Conservation (phyloP, 2,329 filamentous ascomycete species). For the Colletotrichum cuscutae region DNA sequence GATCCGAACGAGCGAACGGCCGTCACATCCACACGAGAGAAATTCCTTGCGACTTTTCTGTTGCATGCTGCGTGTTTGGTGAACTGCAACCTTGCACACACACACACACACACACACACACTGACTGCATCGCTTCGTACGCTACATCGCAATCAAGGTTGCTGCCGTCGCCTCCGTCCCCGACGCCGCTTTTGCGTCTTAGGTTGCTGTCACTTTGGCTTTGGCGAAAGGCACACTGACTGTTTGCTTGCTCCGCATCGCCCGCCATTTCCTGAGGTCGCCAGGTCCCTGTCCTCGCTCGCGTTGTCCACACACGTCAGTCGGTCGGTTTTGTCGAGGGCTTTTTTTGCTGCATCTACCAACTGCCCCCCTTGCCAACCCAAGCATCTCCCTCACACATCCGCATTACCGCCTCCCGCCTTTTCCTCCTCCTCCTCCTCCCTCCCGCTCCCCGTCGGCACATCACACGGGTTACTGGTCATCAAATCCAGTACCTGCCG, state of each 20-base stretch:
- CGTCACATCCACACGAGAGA: neutral
- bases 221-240: neutral
- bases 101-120: neutral
- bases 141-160: neutral
- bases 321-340: conserved; percentile 18
- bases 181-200: neutral
- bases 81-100: neutral
- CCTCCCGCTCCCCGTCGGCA: conserved; percentile 8
- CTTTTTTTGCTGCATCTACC: conserved; percentile 16
- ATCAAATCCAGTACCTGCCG: conserved; percentile 17
- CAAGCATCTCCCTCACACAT: conserved; percentile 24
- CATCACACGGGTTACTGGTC: conserved; percentile 26
- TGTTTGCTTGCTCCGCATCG: neutral
- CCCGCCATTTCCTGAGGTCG: neutral
- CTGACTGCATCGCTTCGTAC: neutral
- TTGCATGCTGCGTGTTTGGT: conserved; percentile 21
- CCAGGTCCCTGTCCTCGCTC: neutral
- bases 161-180: neutral
- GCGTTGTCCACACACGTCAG: conserved; percentile 8
- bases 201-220: neutral
- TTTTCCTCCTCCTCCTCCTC: neutral
- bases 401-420: conserved; percentile 5
- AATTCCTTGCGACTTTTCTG: conserved; percentile 18
- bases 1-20: conserved; percentile 30
- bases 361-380: conserved; percentile 24